Evolutionary conservation across 148 eudicot species (phyloP), one percentile per base, ranked within the genome.

Genomic region (Linanthus parryae): DNA sequence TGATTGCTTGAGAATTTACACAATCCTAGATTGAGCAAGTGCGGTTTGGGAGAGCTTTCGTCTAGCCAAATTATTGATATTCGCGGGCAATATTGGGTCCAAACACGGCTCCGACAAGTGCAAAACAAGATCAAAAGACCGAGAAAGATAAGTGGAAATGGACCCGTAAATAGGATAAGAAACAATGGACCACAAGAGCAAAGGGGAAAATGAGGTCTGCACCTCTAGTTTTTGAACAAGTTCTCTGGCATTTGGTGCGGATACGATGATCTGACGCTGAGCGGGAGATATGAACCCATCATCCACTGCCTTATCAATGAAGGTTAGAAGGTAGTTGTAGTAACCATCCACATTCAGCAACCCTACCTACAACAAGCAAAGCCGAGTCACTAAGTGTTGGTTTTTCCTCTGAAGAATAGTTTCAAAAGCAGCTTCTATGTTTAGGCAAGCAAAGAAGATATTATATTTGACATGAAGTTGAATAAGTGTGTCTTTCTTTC

Each of bases 271-370:
- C 64, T 77, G 70, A 44, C 87, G 81, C 44, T 81, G 81, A 14
- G 71, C 59, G 36, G 92, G 87, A 48, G 43, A 40, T 10, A 84
- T 77, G 68, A 84, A 84, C n/a, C 79, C 92, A 64, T 84, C 84
- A 57, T 84, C 87, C 8, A 84, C 86, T 7, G 87, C 87, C 58
- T 77, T 77, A 38, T 84, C 92, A 24, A 84, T 77, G 72, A 84
- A 80, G 24, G 73, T 72, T 2, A 84, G 66, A 17, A 84, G 65
- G 0, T 58, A 63, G 65, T 84, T 68, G 58, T 80, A 84, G 58
- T 74, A 84, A 3, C 92, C 92, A 53, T 84, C 92, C n/a, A 84
- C 92, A 69, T 84, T 84, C 47, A 84, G 64, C 45, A 84, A 65
- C 0, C 92, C 92, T 64, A 84, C 91, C 91, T 80, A 33, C 41